Percentiles rank a stretch among this genome's conserved stretches.
phyloP scores from a whole-genome alignment of 495 filamentous ascomycete genomes.

The Neurospora sp. region DNA sequence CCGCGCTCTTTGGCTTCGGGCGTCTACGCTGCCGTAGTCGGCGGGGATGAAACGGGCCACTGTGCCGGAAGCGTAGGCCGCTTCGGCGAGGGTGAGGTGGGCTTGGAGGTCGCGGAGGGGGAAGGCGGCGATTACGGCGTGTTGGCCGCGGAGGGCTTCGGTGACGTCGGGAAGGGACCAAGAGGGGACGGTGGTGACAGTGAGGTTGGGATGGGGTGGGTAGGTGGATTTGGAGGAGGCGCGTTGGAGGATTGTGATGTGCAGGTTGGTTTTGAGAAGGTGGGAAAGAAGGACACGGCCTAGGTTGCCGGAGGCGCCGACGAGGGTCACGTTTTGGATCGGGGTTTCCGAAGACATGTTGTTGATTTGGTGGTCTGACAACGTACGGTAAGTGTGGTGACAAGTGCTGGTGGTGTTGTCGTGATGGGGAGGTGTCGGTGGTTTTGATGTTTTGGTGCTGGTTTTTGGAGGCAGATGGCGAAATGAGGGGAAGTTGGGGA shows the following conservation, averaged over 20 bases:
- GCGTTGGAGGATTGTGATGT: slow-evolving; percentile 30
- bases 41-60: slow-evolving; percentile 46
- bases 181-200: slow-evolving; percentile 3
- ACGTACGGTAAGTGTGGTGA: background rate
- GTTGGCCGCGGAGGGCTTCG: slow-evolving; percentile 5
- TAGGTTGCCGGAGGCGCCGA: slow-evolving; percentile 31
- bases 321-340: slow-evolving; percentile 16
- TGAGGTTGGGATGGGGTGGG: slow-evolving; percentile 2
- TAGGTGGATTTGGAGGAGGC: slow-evolving; percentile 11
- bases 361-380: background rate
- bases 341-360: background rate
- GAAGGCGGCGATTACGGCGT: slow-evolving; percentile 24
- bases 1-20: slow-evolving; percentile 27
- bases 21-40: slow-evolving; percentile 38
- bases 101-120: slow-evolving; percentile 14
- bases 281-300: slow-evolving; percentile 25
- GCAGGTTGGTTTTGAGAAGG: slow-evolving; percentile 21
- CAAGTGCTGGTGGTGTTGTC: background rate
- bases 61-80: slow-evolving; percentile 30
- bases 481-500: background rate
- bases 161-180: slow-evolving; percentile 7
- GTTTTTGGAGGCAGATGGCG: background rate
- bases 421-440: background rate
- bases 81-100: slow-evolving; percentile 40
- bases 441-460: background rate